Base-by-base conservation (phyloP, 768 basidiomycete genomes). In the Lentinula boryana region DNA sequence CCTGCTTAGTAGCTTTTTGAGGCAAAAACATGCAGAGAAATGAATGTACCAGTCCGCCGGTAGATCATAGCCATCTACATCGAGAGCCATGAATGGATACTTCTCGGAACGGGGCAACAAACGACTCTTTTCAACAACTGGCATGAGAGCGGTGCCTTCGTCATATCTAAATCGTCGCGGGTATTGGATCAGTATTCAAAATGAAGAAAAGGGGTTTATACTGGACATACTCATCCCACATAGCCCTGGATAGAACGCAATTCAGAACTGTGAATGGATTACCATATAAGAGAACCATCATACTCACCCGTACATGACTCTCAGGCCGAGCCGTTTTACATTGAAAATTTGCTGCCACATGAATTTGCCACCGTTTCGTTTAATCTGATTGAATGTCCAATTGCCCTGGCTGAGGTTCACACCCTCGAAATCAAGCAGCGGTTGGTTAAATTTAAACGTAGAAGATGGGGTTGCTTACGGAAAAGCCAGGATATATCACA, bases 71-170 rank as follows among this genome's bases (percentile, higher is more conserved):
- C 90, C 91, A 65, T 93, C 92, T 62, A 80, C 85, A 65, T 94
- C 91, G 16, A 91, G 77, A 8, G 89, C 86, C 65, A 93, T 71
- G 66, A 91, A 87, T 16, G 76, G 76, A 66, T 77, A 84, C 56
- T 78, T 74, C 16, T 84, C 80, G n/a, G 80, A 79, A 59, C 78
- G 74, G 9, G 91, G 92, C 2, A 91, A 75, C 54, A 80, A 74
- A 5, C 79, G 73, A 61, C 84, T 83, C 61, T 78, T 75, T 44
- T 84, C 69, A 1, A 91, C 83, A 13, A 84, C 81, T 6, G 92
- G 92, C 79, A 94, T 83, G 63, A 91, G 83, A 1, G 85, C 89
- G 0, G 91, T 93, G 40, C 92, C 91, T 76, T 92, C 89, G 65
- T 93, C 90, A 64, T 92, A 92, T 70, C 88, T 89, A 31, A 38